A percentile compares a stretch with the other conserved stretches of the same genome.
phyloP scores from a whole-genome alignment of 306 rosid species.

The Dalbergia cultrata region DNA sequence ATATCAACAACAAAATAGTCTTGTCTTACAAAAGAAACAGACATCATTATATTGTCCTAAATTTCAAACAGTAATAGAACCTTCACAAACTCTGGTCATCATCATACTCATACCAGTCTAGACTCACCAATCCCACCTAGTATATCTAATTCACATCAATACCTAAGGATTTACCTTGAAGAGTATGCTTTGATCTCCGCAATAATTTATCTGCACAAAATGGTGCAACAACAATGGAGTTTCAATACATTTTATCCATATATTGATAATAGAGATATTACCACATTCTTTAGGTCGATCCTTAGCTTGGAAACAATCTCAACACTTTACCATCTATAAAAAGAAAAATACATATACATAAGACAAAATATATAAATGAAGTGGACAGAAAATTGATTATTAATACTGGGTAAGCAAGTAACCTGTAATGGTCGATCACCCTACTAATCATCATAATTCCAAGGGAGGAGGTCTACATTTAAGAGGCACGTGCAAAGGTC shows the following conservation, averaged over 20 bases:
- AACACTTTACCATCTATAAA: constrained; percentile 76
- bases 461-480: too few species aligned
- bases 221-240: constrained; percentile 73
- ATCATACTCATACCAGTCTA: too few species aligned
- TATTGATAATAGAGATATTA: constrained; percentile 63
- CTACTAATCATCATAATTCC: too few species aligned
- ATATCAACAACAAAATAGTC: too few species aligned
- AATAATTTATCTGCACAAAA: constrained; percentile 22
- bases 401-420: constrained; percentile 50
- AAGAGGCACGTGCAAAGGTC: constrained; percentile 41
- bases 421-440: constrained; percentile 81
- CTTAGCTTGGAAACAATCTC: constrained; percentile 91
- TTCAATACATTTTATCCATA: constrained; percentile 71
- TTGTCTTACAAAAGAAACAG: too few species aligned
- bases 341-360: background rate
- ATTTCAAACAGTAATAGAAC: too few species aligned
- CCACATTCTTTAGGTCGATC: constrained; percentile 91
- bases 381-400: background rate
- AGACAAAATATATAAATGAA: background rate
- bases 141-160: too few species aligned
- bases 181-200: too few species aligned
- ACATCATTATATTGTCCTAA: too few species aligned
- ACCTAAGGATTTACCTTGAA: too few species aligned
- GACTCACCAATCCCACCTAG: too few species aligned
- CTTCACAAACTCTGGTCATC: too few species aligned